Conservation (phyloP, 371 early-diverging fungal genomes). For the Mucor piriformis region DNA sequence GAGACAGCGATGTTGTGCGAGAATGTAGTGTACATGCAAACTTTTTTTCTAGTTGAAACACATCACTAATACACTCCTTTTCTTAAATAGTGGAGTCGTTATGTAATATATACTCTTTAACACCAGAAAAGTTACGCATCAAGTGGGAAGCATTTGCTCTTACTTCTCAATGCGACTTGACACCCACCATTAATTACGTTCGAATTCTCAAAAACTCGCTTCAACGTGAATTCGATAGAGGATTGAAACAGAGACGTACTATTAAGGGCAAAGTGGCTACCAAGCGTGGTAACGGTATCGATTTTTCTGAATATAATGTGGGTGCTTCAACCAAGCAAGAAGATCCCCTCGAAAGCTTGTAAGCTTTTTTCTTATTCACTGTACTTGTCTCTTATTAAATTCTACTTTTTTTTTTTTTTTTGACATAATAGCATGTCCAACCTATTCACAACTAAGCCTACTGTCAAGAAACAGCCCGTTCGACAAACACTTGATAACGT, state of each 20-base stretch:
- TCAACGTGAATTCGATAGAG: conserved; percentile 41
- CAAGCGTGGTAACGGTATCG: conserved; percentile 6
- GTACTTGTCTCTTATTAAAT: not conserved
- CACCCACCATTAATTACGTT: conserved; percentile 35
- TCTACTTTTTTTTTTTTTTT: not conserved
- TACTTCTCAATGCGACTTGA: conserved; percentile 20
- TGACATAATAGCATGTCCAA: not conserved
- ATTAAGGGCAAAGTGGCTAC: conserved; percentile 9
- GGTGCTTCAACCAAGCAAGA: not conserved
- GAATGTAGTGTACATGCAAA: conserved; percentile 4
- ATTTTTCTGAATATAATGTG: conserved; percentile 27
- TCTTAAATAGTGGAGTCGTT: conserved; percentile 16
- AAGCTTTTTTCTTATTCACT: not conserved
- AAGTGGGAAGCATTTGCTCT: conserved; percentile 57
- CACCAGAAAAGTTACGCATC: conserved; percentile 36
- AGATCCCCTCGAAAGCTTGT: conserved; percentile 11
- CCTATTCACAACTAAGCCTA: no score
- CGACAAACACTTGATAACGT: no score
- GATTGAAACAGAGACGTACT: conserved; percentile 19
- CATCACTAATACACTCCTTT: not conserved
- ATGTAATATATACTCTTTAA: conserved; percentile 39
- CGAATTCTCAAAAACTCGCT: conserved; percentile 29
- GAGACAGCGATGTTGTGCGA: not conserved
- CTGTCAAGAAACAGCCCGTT: no score
- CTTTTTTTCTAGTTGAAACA: not conserved